phyloP scores from a whole-genome alignment of 441 rosid genomes.

The Macaranga tanarius region DNA sequence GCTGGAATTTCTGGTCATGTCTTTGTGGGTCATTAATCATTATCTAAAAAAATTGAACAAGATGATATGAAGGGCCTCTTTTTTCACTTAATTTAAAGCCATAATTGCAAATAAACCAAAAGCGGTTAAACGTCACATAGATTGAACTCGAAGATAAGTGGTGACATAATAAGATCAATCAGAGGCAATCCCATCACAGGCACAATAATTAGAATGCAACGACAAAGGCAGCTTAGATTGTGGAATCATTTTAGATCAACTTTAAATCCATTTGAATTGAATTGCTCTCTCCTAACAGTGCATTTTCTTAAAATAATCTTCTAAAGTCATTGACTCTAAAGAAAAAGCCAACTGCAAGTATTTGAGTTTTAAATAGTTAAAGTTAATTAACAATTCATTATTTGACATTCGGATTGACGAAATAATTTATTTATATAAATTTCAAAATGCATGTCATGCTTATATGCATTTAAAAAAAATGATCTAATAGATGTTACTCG shows the following conservation, averaged over 20 bases:
- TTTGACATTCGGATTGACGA: too few relatives aligned
- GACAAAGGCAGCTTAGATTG: conserved; percentile 26
- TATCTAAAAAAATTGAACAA: conserved; percentile 1
- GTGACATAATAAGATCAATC: conserved; percentile 10
- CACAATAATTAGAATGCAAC: conserved; percentile 30
- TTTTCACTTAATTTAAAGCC: conserved; percentile 10
- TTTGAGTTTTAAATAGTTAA: too few relatives aligned
- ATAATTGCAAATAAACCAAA: conserved; percentile 16
- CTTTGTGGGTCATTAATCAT: conserved; percentile 25
- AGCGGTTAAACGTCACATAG: conserved; percentile 14
- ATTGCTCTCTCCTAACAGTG: background rate
- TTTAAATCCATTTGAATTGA: background rate
- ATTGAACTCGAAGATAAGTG: conserved; percentile 13
- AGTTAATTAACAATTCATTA: too few relatives aligned
- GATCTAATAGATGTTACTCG: too few relatives aligned
- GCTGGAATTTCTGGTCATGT: conserved; percentile 4
- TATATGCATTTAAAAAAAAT: too few relatives aligned
- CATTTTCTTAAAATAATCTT: conserved; percentile 10
- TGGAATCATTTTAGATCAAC: conserved; percentile 26
- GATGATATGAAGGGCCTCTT: conserved; percentile 10
- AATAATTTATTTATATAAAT: too few relatives aligned
- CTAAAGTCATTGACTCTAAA: conserved; percentile 15
- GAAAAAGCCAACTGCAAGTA: background rate
- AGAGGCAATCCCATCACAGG: conserved; percentile 21
- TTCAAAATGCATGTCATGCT: too few relatives aligned